These are phyloP conservation scores for Trichophyton rubrum DNA, from an alignment of 2,329 filamentous ascomycete genomes.

Conservation along the genomic window DNA sequence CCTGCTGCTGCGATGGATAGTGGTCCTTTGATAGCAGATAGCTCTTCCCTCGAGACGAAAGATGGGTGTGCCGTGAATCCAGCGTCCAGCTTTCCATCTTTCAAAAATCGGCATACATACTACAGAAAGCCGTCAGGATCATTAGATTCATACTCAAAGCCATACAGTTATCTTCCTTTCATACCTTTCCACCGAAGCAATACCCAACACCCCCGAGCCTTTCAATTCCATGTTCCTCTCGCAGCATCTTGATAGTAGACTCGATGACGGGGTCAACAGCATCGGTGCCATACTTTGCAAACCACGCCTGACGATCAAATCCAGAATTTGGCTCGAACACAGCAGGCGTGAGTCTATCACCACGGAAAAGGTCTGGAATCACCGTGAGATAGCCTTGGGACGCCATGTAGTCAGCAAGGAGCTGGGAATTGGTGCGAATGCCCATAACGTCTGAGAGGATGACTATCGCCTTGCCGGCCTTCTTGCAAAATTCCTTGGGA, in stretches of 20 bases:
- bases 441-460: slow-evolving; percentile 49
- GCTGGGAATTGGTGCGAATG: slow-evolving; percentile 46
- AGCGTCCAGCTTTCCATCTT: slow-evolving; percentile 50
- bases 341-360: slow-evolving; percentile 46
- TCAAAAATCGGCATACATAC: slow-evolving; percentile 58
- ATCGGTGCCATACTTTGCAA: slow-evolving; percentile 32
- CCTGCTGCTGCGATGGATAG: slow-evolving; percentile 51
- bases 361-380: slow-evolving; percentile 59
- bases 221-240: slow-evolving; percentile 31
- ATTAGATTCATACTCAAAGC: background rate
- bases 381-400: slow-evolving; percentile 58
- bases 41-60: slow-evolving; percentile 56
- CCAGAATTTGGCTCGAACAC: slow-evolving; percentile 26
- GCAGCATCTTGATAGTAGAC: slow-evolving; percentile 43
- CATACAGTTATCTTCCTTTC: slow-evolving; percentile 9
- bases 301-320: slow-evolving; percentile 38
- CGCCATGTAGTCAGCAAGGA: slow-evolving; percentile 64
- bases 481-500: slow-evolving; percentile 38
- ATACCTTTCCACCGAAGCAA: slow-evolving; percentile 61
- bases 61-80: slow-evolving; percentile 67
- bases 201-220: slow-evolving; percentile 56
- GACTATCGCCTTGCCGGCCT: slow-evolving; percentile 42
- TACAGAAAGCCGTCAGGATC: slow-evolving; percentile 19
- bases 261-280: slow-evolving; percentile 43
- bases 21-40: slow-evolving; percentile 52